Conservation (phyloP, 2,329 filamentous ascomycete genomes). For the Paracamarosporium sp. region DNA sequence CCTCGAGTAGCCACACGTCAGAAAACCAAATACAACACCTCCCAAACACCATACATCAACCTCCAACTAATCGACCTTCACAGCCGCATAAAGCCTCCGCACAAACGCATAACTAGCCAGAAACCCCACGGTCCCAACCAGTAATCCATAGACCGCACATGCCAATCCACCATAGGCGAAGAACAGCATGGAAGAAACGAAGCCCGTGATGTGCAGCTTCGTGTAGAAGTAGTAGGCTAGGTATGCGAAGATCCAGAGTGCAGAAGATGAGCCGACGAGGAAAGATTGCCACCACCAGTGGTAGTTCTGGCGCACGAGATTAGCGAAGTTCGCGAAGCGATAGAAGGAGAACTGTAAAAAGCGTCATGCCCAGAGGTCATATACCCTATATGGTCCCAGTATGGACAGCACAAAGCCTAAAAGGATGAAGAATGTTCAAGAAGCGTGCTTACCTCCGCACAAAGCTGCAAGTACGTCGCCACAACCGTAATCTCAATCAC, state of each 20-base stretch:
- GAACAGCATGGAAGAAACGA: slow-evolving; percentile 80
- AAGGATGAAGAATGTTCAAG: too few species aligned
- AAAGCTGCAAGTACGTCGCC: slow-evolving; percentile 81
- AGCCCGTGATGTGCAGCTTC: slow-evolving; percentile 80
- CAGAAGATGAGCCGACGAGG: slow-evolving; percentile 76
- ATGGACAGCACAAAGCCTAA: not conserved
- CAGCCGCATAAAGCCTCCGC: slow-evolving; percentile 75
- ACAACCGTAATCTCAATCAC: slow-evolving; percentile 86
- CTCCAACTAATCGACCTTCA: slow-evolving; percentile 20
- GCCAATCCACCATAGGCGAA: slow-evolving; percentile 85
- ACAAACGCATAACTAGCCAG: slow-evolving; percentile 85
- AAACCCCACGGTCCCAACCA: slow-evolving; percentile 86
- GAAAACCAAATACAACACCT: too few species aligned
- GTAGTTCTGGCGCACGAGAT: slow-evolving; percentile 64
- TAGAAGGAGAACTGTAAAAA: not conserved
- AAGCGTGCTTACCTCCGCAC: slow-evolving; percentile 68
- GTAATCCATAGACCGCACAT: slow-evolving; percentile 79
- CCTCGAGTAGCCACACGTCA: too few species aligned
- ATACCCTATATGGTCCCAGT: not conserved
- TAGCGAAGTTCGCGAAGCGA: not conserved
- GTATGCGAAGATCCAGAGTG: slow-evolving; percentile 83
- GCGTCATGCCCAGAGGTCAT: not conserved
- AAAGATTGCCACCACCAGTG: slow-evolving; percentile 95
- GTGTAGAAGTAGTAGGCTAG: slow-evolving; percentile 84
- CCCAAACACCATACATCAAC: not conserved